These are phyloP conservation scores for Ganoderma lingzhi DNA, from an alignment of 1,284 basidiomycete species.

Conservation along the genomic window DNA sequence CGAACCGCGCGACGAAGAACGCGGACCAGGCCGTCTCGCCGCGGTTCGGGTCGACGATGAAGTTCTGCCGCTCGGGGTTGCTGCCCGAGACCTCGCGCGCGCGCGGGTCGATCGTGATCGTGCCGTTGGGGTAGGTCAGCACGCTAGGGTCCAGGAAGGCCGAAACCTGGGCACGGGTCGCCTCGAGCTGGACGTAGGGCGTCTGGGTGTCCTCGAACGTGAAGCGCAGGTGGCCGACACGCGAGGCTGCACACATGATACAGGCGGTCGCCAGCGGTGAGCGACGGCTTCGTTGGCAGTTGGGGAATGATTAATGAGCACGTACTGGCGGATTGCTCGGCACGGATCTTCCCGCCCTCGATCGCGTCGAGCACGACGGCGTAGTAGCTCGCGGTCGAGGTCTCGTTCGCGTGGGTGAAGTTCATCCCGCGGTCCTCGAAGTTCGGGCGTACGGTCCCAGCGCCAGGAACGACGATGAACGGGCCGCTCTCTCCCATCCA, in stretches of 20 bases:
- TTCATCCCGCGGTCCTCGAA: constrained; percentile 71
- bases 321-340: constrained; percentile 78
- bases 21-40: constrained; percentile 60
- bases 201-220: constrained; percentile 57
- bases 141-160: constrained; percentile 68
- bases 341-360: constrained; percentile 58
- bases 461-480: constrained; percentile 70
- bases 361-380: constrained; percentile 63
- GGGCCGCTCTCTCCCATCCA: constrained; percentile 91
- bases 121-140: constrained; percentile 68
- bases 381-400: constrained; percentile 74
- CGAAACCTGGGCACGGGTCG: constrained; percentile 68
- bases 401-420: constrained; percentile 67
- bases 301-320: constrained; percentile 19
- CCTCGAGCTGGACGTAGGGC: constrained; percentile 78
- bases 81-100: constrained; percentile 70
- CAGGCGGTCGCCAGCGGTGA: too few species aligned
- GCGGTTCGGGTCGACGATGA: constrained; percentile 69
- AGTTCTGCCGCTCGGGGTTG: constrained; percentile 81
- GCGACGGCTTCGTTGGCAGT: too few species aligned
- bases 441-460: constrained; percentile 54
- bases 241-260: constrained; percentile 59
- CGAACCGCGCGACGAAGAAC: constrained; percentile 83
- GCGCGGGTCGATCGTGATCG: constrained; percentile 55
- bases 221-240: constrained; percentile 82